A percentile compares a stretch with the other conserved stretches of the same genome.
Conservation (phyloP, 371 early-diverging fungal species). For the Mucor ambiguus region DNA sequence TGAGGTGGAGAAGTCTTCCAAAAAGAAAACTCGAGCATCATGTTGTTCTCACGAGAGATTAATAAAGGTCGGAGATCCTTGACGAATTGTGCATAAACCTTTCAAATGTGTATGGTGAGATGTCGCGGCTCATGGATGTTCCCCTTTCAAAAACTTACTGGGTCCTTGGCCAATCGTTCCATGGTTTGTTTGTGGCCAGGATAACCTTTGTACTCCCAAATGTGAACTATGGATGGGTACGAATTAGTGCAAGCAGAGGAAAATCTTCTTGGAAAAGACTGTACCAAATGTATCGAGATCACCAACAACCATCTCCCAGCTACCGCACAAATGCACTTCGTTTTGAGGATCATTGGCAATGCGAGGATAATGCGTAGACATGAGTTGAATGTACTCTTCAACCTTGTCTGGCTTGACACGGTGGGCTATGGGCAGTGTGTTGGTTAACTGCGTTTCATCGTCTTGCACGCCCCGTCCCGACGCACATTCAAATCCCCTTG, state of each 20-base stretch:
- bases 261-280: not conserved
- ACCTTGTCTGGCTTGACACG: conserved; percentile 83
- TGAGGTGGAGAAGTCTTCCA: conserved; percentile 84
- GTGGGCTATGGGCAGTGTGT: conserved; percentile 56
- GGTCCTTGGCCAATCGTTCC: conserved; percentile 56
- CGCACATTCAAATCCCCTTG: not conserved
- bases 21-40: conserved; percentile 91
- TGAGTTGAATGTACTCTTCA: conserved; percentile 77
- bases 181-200: conserved; percentile 70
- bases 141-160: conserved; percentile 43
- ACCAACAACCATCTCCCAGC: conserved; percentile 87
- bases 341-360: conserved; percentile 75
- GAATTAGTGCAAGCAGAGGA: not conserved
- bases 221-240: conserved; percentile 60
- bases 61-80: conserved; percentile 72
- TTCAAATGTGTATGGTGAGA: not conserved
- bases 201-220: conserved; percentile 94
- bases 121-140: not conserved
- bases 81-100: conserved; percentile 53
- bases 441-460: not conserved
- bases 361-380: conserved; percentile 73
- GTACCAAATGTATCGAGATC: conserved; percentile 83
- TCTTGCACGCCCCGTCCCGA: not conserved
- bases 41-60: conserved; percentile 75
- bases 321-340: conserved; percentile 82